A percentile compares a stretch with the other conserved stretches of the same genome.
phyloP scores from a whole-genome alignment of 1,139 yeast genomes.

The Kodamaea anthophila region DNA sequence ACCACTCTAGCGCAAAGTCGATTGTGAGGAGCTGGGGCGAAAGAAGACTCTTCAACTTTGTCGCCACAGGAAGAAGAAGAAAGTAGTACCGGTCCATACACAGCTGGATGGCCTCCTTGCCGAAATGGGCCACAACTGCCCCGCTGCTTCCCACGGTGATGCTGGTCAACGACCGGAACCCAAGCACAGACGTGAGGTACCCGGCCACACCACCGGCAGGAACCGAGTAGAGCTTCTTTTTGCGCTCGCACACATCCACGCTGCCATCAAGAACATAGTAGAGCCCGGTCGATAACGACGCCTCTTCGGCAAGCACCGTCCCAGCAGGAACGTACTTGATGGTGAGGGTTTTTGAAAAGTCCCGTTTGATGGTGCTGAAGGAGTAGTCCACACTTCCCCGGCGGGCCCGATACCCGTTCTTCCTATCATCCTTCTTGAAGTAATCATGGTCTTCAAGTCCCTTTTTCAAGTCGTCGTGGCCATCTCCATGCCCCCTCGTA shows the following conservation, averaged over 20 bases:
- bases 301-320: conserved; percentile 54
- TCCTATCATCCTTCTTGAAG: background rate
- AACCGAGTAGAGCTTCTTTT: conserved; percentile 48
- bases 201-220: conserved; percentile 84
- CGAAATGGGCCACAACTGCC: conserved; percentile 65
- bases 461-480: background rate
- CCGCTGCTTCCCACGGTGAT: conserved; percentile 51
- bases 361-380: conserved; percentile 42
- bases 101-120: conserved; percentile 56
- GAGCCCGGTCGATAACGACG: conserved; percentile 65
- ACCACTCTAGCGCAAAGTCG: conserved; percentile 94
- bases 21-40: conserved; percentile 65
- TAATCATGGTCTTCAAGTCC: background rate
- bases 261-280: conserved; percentile 75
- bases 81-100: conserved; percentile 72
- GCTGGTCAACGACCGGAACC: conserved; percentile 72
- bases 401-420: conserved; percentile 1
- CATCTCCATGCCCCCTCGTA: background rate
- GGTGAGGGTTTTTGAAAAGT: conserved; percentile 59
- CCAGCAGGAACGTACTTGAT: conserved; percentile 52
- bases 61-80: conserved; percentile 73
- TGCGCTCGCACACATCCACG: conserved; percentile 43
- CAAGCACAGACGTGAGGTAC: conserved; percentile 72
- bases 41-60: conserved; percentile 57
- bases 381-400: conserved; percentile 4